phyloP scores from a whole-genome alignment of 139 green algal species.

The Asterochloris sp. region DNA sequence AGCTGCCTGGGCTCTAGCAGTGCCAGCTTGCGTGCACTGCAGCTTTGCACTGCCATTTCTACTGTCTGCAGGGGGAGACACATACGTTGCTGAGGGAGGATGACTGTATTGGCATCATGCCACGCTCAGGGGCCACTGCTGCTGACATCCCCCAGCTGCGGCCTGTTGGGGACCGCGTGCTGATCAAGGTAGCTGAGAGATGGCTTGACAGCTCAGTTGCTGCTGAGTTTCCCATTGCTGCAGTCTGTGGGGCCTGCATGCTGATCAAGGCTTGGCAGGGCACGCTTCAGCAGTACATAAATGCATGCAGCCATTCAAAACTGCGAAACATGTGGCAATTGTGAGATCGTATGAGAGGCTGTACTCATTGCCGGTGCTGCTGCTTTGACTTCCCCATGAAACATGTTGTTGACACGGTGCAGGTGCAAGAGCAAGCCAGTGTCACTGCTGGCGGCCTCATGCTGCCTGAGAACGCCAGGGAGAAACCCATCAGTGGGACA shows the following conservation, averaged over 20 bases:
- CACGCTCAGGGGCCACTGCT: conserved; percentile 57
- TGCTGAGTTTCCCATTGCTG: neutral
- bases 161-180: conserved; percentile 81
- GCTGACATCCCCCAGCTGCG: conserved; percentile 85
- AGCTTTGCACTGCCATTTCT: neutral
- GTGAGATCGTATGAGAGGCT: neutral
- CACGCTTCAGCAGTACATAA: too few relatives aligned
- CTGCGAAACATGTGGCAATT: neutral
- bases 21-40: neutral
- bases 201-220: neutral
- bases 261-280: neutral
- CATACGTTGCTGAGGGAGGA: conserved; percentile 88
- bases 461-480: conserved; percentile 83
- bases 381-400: neutral
- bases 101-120: conserved; percentile 89
- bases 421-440: conserved; percentile 64
- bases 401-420: neutral
- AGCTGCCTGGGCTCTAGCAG: neutral
- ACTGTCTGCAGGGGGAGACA: conserved; percentile 34
- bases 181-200: conserved; percentile 67
- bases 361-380: too few relatives aligned
- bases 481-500: conserved; percentile 67
- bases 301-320: too few relatives aligned
- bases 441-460: conserved; percentile 89
- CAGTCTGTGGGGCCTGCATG: neutral